Base-by-base conservation (phyloP, 176 grass and related monocot species). In the Leersia perrieri region DNA sequence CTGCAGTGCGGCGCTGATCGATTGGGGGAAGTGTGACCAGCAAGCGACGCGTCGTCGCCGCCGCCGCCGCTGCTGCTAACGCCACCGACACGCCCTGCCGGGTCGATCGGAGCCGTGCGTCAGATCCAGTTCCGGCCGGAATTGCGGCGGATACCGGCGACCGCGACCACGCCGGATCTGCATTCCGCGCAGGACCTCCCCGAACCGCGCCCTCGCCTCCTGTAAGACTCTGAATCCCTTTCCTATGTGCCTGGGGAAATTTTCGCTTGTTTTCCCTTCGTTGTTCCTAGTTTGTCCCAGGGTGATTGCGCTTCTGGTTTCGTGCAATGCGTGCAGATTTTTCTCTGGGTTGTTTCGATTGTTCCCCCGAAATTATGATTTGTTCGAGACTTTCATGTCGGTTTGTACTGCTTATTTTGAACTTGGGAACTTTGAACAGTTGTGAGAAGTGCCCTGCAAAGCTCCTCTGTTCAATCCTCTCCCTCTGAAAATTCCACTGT, bases 61-160 rank as follows among this genome's bases (percentile, higher is more conserved):
- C 62, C 7, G 63, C 73, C 25, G 60, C 86, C 49, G 80, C n/a
- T n/a, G n/a, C n/a, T n/a, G n/a, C n/a, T n/a, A n/a, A n/a, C n/a
- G n/a, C 65, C 76, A 80, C 70, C 76, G 32, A 20, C 87, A 63
- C 68, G 28, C 23, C 57, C 39, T n/a, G 20, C 15, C 4, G 60
- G 42, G 42, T 66, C 35, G 88, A 89, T 86, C 88, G 88, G 78
- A 73, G 78, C 72, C 35, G 57, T 58, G 72, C 33, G 47, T 13
- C 83, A 86, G 88, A 90, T 86, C 88, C 83, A 22, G 75, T 15
- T 36, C 32, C 25, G 25, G 57, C 67, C 67, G 60, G 83, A 78
- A 86, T 82, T 76, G 35, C 60, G n/a, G 72, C 53, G 36, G 60
- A 4, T 23, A 78, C 80, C 80, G 60, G 86, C 75, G 29, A 29